Evolutionary conservation across 495 filamentous ascomycete genomes (phyloP).

Genomic region (Penicillium taxi): DNA sequence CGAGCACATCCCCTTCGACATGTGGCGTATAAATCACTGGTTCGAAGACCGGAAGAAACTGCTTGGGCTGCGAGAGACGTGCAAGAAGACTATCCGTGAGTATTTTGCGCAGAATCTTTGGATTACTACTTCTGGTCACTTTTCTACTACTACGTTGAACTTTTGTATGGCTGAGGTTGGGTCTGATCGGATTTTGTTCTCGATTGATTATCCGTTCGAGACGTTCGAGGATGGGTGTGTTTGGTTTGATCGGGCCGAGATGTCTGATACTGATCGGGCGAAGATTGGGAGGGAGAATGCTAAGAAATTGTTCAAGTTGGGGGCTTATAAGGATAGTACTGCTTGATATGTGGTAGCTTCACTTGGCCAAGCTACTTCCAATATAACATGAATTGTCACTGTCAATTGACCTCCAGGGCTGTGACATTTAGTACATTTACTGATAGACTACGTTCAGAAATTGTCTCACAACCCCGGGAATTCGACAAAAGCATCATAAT

Average conservation of each 20-base stretch:
- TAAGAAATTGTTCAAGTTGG: slow-evolving; percentile 45
- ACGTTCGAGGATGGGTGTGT: slow-evolving; percentile 45
- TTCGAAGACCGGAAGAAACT: slow-evolving; percentile 41
- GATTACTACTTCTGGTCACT: slow-evolving; percentile 58
- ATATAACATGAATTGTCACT: too few relatives aligned
- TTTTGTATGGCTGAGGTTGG: slow-evolving; percentile 41
- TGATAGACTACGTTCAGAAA: too few relatives aligned
- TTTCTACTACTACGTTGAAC: slow-evolving; percentile 47
- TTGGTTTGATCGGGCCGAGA: slow-evolving; percentile 47
- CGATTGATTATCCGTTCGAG: slow-evolving; percentile 47
- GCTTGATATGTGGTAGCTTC: slow-evolving; percentile 21
- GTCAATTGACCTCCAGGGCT: too few relatives aligned
- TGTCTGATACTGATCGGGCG: slow-evolving; percentile 36
- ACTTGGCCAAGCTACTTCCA: too few relatives aligned
- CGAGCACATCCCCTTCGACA: slow-evolving; percentile 56
- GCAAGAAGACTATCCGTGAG: slow-evolving; percentile 45
- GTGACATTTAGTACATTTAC: too few relatives aligned
- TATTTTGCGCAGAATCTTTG: slow-evolving; percentile 56
- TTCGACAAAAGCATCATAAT: too few relatives aligned
- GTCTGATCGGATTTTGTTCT: slow-evolving; percentile 39
- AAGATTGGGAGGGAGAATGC: slow-evolving; percentile 49
- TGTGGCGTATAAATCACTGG: slow-evolving; percentile 57
- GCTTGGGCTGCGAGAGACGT: slow-evolving; percentile 36
- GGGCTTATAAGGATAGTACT: slow-evolving; percentile 33
- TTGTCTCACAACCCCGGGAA: too few relatives aligned